Percentiles rank a stretch among this genome's conserved stretches.
phyloP scores from a whole-genome alignment of 2,329 filamentous ascomycete genomes.

The Xylaria hypoxylon region DNA sequence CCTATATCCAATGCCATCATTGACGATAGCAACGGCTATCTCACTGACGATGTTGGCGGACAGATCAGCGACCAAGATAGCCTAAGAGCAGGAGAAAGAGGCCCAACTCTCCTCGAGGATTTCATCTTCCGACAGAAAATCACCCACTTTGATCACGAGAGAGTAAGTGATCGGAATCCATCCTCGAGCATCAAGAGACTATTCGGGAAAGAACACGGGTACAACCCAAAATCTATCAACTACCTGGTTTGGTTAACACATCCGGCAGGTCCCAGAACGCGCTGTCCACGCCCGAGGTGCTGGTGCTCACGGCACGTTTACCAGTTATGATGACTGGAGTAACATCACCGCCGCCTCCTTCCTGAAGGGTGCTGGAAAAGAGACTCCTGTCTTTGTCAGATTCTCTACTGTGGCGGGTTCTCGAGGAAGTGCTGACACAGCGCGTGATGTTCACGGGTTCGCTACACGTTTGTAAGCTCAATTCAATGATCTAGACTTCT shows the following conservation, averaged over 20 bases:
- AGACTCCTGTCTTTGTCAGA: constrained; percentile 68
- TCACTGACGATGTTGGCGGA: constrained; percentile 76
- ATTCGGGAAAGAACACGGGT: background rate
- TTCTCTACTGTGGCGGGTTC: constrained; percentile 73
- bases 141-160: constrained; percentile 68
- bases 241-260: constrained; percentile 33
- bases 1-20: constrained; percentile 55
- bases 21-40: constrained; percentile 65
- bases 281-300: constrained; percentile 64
- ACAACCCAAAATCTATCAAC: background rate
- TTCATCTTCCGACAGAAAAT: constrained; percentile 73
- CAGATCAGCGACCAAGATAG: constrained; percentile 75
- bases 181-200: background rate
- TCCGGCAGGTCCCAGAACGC: constrained; percentile 49
- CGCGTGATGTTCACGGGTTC: constrained; percentile 73
- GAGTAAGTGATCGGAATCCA: constrained; percentile 55
- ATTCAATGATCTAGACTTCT: constrained; percentile 3
- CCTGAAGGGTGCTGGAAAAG: constrained; percentile 61
- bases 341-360: constrained; percentile 73
- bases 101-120: constrained; percentile 70
- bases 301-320: constrained; percentile 70
- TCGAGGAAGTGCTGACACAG: constrained; percentile 69
- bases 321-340: constrained; percentile 69
- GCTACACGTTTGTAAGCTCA: constrained; percentile 63
- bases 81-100: constrained; percentile 73